A percentile compares a stretch with the other conserved stretches of the same genome.
phyloP scores from a whole-genome alignment of 2,329 filamentous ascomycete species.

The Metarhizium anisopliae region DNA sequence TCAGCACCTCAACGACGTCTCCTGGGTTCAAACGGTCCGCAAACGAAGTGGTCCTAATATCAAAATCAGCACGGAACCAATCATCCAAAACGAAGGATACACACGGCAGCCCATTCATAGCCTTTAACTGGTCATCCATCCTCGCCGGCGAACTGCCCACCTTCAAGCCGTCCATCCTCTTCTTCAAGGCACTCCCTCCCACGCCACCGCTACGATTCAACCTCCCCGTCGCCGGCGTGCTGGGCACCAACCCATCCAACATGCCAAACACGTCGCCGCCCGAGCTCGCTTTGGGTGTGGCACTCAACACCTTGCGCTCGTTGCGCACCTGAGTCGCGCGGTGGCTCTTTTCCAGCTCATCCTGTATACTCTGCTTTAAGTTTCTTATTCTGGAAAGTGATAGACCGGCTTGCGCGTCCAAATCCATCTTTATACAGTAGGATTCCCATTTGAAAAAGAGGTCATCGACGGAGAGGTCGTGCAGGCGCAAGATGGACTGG shows the following conservation, averaged over 20 bases:
- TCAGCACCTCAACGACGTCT: conserved; percentile 75
- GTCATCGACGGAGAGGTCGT: conserved; percentile 74
- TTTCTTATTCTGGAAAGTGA: conserved; percentile 62
- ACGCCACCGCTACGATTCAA: conserved; percentile 27
- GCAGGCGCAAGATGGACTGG: conserved; percentile 75
- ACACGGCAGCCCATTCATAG: conserved; percentile 20
- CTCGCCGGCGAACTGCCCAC: conserved; percentile 24
- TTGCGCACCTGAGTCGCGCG: conserved; percentile 54
- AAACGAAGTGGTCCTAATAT: conserved; percentile 40
- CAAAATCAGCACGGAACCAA: not conserved
- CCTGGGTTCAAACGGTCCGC: conserved; percentile 69
- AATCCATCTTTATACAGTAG: conserved; percentile 89
- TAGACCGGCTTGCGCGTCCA: conserved; percentile 56
- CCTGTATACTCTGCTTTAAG: conserved; percentile 82
- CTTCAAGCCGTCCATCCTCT: conserved; percentile 21
- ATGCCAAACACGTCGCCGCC: conserved; percentile 73
- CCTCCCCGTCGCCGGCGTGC: conserved; percentile 43
- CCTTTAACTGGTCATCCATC: conserved; percentile 24
- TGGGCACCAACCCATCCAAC: conserved; percentile 63
- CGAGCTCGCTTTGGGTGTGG: conserved; percentile 53
- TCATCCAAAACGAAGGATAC: conserved; percentile 3
- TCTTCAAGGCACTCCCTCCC: conserved; percentile 22
- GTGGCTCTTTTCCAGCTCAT: conserved; percentile 69
- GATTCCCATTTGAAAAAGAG: conserved; percentile 99
- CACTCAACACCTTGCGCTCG: conserved; percentile 47